phyloP scores from a whole-genome alignment of 139 green algal species.

The Parachlorella kessleri region DNA sequence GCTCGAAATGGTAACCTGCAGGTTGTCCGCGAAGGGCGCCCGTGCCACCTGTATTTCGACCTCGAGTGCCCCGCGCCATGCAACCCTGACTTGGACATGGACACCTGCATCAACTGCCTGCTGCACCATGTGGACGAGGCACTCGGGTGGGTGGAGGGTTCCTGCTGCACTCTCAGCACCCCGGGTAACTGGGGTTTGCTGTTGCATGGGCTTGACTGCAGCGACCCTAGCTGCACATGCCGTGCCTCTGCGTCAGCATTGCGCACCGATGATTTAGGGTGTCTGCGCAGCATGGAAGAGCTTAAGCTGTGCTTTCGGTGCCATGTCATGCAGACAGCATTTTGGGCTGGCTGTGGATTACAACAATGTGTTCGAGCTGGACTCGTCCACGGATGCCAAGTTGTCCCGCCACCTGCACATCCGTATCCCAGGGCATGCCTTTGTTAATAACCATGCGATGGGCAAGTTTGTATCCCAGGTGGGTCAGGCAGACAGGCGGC shows the following conservation, averaged over 20 bases:
- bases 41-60: conserved; percentile 93
- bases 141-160: conserved; percentile 28
- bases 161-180: too few species aligned
- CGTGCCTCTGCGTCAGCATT: too few species aligned
- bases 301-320: too few species aligned
- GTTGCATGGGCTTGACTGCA: too few species aligned
- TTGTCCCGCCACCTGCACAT: conserved; percentile 83
- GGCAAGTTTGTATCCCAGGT: conserved; percentile 51
- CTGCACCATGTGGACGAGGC: conserved; percentile 39
- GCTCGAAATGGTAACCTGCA: too few species aligned
- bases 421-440: conserved; percentile 61
- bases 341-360: conserved; percentile 14
- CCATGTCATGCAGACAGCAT: conserved; percentile 18
- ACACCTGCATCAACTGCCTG: conserved; percentile 61
- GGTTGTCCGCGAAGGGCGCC: conserved; percentile 68
- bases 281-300: too few species aligned
- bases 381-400: conserved; percentile 73
- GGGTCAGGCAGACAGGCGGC: neutral
- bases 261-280: too few species aligned
- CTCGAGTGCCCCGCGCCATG: conserved; percentile 64
- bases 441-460: conserved; percentile 59
- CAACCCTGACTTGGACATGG: conserved; percentile 66
- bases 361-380: conserved; percentile 69
- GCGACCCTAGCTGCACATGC: too few species aligned
- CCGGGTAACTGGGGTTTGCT: too few species aligned